Conservation (phyloP, 2,329 filamentous ascomycete species). For the Stachybotrys echinatus region DNA sequence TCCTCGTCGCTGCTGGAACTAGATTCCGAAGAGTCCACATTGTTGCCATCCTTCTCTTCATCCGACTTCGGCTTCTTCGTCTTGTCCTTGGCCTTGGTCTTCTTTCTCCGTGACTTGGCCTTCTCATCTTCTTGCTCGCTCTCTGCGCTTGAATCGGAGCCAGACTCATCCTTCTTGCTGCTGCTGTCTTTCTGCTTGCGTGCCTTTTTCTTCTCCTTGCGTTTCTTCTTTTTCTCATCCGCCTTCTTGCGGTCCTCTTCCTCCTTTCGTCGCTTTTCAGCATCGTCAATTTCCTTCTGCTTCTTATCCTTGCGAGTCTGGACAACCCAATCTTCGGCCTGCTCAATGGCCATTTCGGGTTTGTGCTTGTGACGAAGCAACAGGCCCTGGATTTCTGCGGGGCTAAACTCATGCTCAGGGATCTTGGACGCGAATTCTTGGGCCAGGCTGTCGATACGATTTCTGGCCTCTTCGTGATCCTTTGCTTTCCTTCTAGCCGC, state of each 20-base stretch:
- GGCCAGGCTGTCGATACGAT: conserved; percentile 40
- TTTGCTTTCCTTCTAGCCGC: conserved; percentile 24
- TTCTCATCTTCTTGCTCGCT: conserved; percentile 16
- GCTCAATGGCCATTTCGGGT: conserved; percentile 41
- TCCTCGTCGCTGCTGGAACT: background rate
- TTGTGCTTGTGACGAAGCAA: conserved; percentile 51
- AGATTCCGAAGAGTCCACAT: background rate
- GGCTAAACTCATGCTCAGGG: conserved; percentile 52
- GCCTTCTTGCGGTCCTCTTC: conserved; percentile 29
- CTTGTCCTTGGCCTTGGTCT: conserved; percentile 12
- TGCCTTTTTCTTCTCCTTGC: conserved; percentile 18
- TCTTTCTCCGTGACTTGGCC: conserved; percentile 7
- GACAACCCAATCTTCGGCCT: conserved; percentile 42
- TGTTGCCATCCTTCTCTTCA: background rate
- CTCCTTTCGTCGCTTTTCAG: conserved; percentile 33
- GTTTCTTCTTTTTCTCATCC: conserved; percentile 22
- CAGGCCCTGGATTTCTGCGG: conserved; percentile 56
- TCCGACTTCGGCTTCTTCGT: conserved; percentile 1
- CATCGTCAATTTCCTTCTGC: conserved; percentile 36
- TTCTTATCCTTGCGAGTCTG: conserved; percentile 44
- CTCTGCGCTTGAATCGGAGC: conserved; percentile 9
- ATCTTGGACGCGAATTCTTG: conserved; percentile 42
- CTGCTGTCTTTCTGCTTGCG: conserved; percentile 8
- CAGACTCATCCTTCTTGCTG: conserved; percentile 10
- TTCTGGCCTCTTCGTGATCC: conserved; percentile 27